Percentiles rank a stretch among this genome's conserved stretches.
These are phyloP conservation scores for Pseudogymnoascus sp. DNA, from an alignment of 2,329 filamentous ascomycete genomes.

Conservation along the genomic window DNA sequence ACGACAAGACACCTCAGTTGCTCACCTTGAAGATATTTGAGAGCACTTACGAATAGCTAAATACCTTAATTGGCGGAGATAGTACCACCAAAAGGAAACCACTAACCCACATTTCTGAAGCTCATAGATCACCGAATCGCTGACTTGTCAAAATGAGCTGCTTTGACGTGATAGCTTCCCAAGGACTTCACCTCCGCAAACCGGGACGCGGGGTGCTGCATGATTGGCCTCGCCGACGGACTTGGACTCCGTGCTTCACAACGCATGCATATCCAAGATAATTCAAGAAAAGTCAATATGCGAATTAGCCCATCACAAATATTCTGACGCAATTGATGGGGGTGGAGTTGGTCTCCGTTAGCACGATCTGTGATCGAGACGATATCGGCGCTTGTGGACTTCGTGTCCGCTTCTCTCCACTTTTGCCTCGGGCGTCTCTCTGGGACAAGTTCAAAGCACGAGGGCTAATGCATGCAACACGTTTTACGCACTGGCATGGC, in stretches of 20 bases:
- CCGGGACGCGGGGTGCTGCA: not conserved
- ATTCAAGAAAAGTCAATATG: not conserved
- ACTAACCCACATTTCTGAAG: not conserved
- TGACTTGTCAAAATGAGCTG: constrained; percentile 3
- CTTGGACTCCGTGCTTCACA: not conserved
- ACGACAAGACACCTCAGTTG: not conserved
- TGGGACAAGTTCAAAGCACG: not conserved
- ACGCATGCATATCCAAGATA: not conserved
- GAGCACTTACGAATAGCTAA: not conserved
- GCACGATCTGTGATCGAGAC: not conserved
- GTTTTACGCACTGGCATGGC: not conserved
- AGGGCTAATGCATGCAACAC: constrained; percentile 3
- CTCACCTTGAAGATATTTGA: not conserved
- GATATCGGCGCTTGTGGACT: constrained; percentile 7
- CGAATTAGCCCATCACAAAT: not conserved
- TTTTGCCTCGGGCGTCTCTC: not conserved
- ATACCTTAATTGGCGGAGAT: not conserved
- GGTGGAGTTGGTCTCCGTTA: constrained; percentile 4
- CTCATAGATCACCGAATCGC: not conserved
- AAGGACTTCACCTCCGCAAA: not conserved
- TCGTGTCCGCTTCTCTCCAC: not conserved
- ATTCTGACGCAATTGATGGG: not conserved
- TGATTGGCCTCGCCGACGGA: not conserved
- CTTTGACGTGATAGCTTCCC: constrained; percentile 5
- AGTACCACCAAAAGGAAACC: not conserved